phyloP scores from a whole-genome alignment of 2,329 filamentous ascomycete genomes.

The Myriangium duriaei region DNA sequence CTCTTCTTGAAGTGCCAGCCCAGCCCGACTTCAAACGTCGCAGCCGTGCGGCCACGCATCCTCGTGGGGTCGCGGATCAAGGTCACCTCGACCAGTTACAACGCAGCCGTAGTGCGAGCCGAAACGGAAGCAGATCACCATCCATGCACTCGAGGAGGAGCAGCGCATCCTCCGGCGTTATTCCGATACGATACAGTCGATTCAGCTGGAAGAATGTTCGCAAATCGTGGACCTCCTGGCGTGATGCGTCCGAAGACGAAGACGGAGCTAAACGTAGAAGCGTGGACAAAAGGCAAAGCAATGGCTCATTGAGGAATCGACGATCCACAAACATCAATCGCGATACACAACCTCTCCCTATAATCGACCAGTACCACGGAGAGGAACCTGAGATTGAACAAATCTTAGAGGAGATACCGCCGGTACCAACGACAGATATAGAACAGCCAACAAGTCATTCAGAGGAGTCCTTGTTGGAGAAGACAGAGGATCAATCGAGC shows the following conservation, averaged over 20 bases:
- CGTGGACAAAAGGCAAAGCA: conserved; percentile 11
- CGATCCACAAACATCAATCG: conserved; percentile 31
- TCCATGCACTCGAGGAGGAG: conserved; percentile 2
- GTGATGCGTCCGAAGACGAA: conserved; percentile 16
- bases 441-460: too few species aligned
- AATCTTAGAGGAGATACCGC: conserved; percentile 1
- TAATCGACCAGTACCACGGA: conserved; percentile 29
- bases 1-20: background rate
- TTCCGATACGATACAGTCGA: conserved; percentile 2
- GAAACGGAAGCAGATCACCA: conserved; percentile 2
- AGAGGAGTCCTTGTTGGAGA: background rate
- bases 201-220: conserved; percentile 9
- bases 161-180: conserved; percentile 10
- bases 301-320: conserved; percentile 9
- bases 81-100: background rate
- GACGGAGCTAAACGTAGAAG: conserved; percentile 5
- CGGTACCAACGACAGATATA: background rate
- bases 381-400: conserved; percentile 12
- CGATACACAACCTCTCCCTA: conserved; percentile 35
- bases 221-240: conserved; percentile 19
- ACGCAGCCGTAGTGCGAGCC: conserved; percentile 4
- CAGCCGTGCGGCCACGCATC: background rate
- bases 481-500: too few species aligned
- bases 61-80: background rate
- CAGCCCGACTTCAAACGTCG: background rate